Conservation (phyloP, 805 yeast species). For the Candida argentea region DNA sequence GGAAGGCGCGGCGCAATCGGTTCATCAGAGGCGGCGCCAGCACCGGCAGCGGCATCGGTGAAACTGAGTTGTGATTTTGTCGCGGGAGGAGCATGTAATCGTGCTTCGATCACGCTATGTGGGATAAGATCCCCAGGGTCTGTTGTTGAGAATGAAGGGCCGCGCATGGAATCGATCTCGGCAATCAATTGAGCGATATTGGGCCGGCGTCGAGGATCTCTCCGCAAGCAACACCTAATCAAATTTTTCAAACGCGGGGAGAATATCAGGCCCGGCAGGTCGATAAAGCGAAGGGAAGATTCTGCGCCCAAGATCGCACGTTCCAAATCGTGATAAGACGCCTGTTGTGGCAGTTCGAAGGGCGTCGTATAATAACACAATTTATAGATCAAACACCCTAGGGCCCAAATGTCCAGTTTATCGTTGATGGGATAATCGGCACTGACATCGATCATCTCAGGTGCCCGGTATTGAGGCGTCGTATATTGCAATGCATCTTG, state of each 20-base stretch:
- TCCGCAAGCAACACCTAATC: conserved; percentile 50
- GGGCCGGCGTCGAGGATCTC: conserved; percentile 64
- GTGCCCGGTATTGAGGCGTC: conserved; percentile 77
- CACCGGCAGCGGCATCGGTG: not conserved
- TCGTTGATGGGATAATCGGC: conserved; percentile 67
- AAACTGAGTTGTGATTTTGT: not conserved
- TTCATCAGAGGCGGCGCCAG: not conserved
- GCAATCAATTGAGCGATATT: conserved; percentile 61
- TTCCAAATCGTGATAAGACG: conserved; percentile 35
- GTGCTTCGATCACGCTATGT: conserved; percentile 19
- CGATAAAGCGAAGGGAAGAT: conserved; percentile 35
- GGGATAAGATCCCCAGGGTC: no score
- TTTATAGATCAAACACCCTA: conserved; percentile 70
- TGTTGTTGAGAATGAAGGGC: conserved; percentile 31
- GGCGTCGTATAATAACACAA: conserved; percentile 78
- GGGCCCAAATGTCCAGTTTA: conserved; percentile 79
- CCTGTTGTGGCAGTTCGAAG: conserved; percentile 45
- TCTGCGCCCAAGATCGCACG: conserved; percentile 50
- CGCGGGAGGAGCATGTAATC: not conserved
- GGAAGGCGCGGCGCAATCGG: not conserved
- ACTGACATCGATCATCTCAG: conserved; percentile 73
- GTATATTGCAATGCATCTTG: conserved; percentile 70
- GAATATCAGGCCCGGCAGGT: conserved; percentile 38
- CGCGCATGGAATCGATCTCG: conserved; percentile 55
- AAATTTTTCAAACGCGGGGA: conserved; percentile 54